Base-by-base conservation (phyloP, 2,329 filamentous ascomycete genomes). In the Xylaria sp. region DNA sequence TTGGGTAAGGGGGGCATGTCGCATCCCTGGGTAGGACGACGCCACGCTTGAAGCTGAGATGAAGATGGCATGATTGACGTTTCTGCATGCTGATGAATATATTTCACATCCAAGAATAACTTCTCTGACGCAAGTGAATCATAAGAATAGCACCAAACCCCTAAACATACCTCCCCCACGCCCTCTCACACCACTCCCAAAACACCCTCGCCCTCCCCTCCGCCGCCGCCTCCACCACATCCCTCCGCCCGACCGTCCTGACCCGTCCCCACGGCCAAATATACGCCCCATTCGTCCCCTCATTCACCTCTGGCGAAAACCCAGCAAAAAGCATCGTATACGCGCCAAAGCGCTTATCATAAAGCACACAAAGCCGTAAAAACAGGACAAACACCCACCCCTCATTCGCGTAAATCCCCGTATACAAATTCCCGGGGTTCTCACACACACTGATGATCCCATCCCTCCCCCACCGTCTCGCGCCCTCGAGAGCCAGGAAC, bases 141-240 rank as follows among this genome's bases (percentile, higher is more conserved):
- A 16, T 1, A 16, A 16, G 1, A 16, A 16, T 16, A 16, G 16
- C 16, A 16, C 1, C 16, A 16, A 30, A 6, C 23, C 23, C 23
- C 23, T 30, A 30, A 6, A 30, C 23, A 30, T 4, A 30, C 23
- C 23, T 30, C 23, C 23, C 23, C 23, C 23, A 30, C 4, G 23
- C 23, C 23, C 23, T 58, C 47, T 61, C 58, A 16, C 61, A 63
- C 61, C 61, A 63, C 5, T 56, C 53, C 48, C 58, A 63, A 47
- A 61, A 58, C 19, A 16, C 50, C 16, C 16, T 51, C 2, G 62
- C 59, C 34, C 58, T 59, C 8, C 57, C 59, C 30, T 59, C 59
- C 4, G 51, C 23, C 8, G 11, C 59, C 1, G 57, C 56, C 35
- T 55, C 16, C 35, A 62, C n/a, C 8, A 62, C 39, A 46, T 61